phyloP scores from a whole-genome alignment of 768 basidiomycete species.

The Gyrodon lividus region DNA sequence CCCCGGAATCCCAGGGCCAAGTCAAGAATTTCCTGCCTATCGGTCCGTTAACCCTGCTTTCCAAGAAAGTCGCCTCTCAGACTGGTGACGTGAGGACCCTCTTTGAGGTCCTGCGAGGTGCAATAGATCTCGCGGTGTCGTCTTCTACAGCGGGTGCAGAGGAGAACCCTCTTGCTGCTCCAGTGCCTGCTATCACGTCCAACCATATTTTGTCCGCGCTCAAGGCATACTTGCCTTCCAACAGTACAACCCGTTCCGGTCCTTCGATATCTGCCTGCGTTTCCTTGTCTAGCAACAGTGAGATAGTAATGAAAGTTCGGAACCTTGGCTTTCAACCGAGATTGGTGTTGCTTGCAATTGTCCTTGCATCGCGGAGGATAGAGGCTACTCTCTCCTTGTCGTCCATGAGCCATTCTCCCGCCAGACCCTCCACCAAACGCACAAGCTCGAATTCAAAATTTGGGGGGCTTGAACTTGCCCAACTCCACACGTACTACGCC shows the following conservation, averaged over 20 bases:
- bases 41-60: conserved; percentile 64
- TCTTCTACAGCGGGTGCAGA: conserved; percentile 16
- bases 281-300: conserved; percentile 44
- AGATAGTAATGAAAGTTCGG: conserved; percentile 63
- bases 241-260: conserved; percentile 15
- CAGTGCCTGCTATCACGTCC: conserved; percentile 54
- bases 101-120: conserved; percentile 77
- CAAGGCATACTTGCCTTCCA: conserved; percentile 62
- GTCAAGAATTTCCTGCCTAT: conserved; percentile 58
- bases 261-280: conserved; percentile 18
- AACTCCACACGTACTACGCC: conserved; percentile 65
- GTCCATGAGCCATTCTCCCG: conserved; percentile 31
- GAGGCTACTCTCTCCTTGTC: conserved; percentile 56
- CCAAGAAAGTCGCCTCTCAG: conserved; percentile 77
- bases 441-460: conserved; percentile 36
- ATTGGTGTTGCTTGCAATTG: conserved; percentile 59
- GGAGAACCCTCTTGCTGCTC: conserved; percentile 29
- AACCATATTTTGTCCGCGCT: conserved; percentile 70
- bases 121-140: conserved; percentile 68
- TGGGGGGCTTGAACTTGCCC: conserved; percentile 53
- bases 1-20: conserved; percentile 17
- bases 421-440: conserved; percentile 53
- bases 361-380: conserved; percentile 63
- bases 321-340: conserved; percentile 74
- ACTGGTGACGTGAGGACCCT: conserved; percentile 83